Percentiles rank a stretch among this genome's conserved stretches.
phyloP scores from a whole-genome alignment of 768 basidiomycete species.

The Leccinum imitatum region DNA sequence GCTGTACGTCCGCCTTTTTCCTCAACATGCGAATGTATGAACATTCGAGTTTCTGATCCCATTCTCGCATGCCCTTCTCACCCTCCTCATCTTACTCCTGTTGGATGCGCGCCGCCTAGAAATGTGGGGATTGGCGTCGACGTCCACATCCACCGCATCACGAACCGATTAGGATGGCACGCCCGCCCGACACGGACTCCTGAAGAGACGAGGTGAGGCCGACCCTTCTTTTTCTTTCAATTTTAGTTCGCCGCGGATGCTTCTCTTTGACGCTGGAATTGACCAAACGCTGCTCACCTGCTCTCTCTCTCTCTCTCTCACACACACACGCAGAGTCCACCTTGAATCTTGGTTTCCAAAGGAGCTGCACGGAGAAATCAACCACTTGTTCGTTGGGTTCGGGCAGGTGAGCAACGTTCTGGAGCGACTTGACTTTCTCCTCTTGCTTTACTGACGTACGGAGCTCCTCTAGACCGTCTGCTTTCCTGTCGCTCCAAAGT shows the following conservation, averaged over 20 bases:
- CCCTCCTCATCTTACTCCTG: no score
- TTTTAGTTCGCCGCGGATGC: no score
- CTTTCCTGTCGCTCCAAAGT: slow-evolving; percentile 61
- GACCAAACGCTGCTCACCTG: no score
- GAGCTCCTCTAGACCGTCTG: slow-evolving; percentile 54
- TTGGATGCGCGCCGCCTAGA: slow-evolving; percentile 33
- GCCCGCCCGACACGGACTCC: slow-evolving; percentile 77
- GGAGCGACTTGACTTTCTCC: not conserved
- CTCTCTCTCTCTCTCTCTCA: no score
- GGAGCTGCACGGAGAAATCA: slow-evolving; percentile 72
- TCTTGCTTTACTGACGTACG: not conserved
- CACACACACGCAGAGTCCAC: slow-evolving; percentile 45
- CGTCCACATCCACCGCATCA: slow-evolving; percentile 93
- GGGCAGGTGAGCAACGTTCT: slow-evolving; percentile 58
- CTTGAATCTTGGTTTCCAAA: slow-evolving; percentile 82
- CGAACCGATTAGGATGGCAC: slow-evolving; percentile 93
- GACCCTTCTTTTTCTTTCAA: no score
- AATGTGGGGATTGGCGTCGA: slow-evolving; percentile 94
- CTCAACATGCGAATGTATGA: not conserved
- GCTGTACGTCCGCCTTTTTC: slow-evolving; percentile 45
- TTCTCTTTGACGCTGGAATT: no score
- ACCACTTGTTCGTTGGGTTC: slow-evolving; percentile 79
- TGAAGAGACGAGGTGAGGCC: slow-evolving; percentile 76
- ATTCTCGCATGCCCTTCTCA: no score
- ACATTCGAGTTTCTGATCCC: no score